A percentile compares a stretch with the other conserved stretches of the same genome.
Evolutionary conservation across 176 grass and related monocot genomes (phyloP).

Genomic region (Typha latifolia): DNA sequence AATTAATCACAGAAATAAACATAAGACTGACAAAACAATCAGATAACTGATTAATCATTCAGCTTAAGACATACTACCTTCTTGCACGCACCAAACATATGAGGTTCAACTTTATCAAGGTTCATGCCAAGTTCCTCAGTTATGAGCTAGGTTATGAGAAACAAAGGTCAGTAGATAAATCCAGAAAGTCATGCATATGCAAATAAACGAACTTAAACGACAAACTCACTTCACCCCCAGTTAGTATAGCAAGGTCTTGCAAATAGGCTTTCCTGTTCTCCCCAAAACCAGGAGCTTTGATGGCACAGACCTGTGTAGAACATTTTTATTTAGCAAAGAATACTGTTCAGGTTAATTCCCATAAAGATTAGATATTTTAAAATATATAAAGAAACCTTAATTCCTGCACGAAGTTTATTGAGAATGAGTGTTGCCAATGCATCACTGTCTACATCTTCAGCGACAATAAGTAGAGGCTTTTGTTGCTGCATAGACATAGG

Average conservation of each 20-base stretch:
- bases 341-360: neutral
- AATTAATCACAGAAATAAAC: neutral
- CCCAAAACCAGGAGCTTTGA: conserved; percentile 98
- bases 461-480: conserved; percentile 85
- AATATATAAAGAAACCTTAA: conserved; percentile 48
- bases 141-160: conserved; percentile 51
- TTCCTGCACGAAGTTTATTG: conserved; percentile 96
- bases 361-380: neutral
- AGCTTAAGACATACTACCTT: conserved; percentile 9
- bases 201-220: neutral
- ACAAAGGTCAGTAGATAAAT: conserved; percentile 1
- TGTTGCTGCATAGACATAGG: conserved; percentile 50
- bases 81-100: conserved; percentile 56
- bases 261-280: conserved; percentile 93
- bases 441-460: conserved; percentile 98
- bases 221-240: conserved; percentile 65
- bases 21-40: neutral
- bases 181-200: neutral
- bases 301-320: conserved; percentile 67
- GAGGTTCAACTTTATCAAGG: conserved; percentile 70
- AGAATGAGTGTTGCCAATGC: conserved; percentile 83
- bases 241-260: conserved; percentile 90
- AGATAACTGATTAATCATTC: neutral
- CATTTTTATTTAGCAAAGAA: neutral
- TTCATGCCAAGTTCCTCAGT: conserved; percentile 98